Evolutionary conservation across 768 basidiomycete species (phyloP).

Genomic region (Russula olivacea): DNA sequence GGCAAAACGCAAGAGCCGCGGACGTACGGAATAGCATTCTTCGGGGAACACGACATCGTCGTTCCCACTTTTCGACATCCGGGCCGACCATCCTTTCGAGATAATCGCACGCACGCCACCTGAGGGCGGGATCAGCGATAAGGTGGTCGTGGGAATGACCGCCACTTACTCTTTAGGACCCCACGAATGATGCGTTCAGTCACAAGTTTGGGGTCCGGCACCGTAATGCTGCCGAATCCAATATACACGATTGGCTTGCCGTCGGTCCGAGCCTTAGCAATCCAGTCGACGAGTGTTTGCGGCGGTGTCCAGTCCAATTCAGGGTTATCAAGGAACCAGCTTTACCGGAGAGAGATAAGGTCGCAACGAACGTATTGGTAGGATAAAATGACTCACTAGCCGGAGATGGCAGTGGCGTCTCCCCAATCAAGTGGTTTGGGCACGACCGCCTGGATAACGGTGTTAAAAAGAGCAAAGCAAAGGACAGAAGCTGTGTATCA

Average conservation of each 20-base stretch:
- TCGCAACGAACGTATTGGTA: not conserved
- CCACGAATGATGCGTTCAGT: conserved; percentile 54
- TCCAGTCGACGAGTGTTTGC: conserved; percentile 45
- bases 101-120: conserved; percentile 62
- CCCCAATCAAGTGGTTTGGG: conserved; percentile 66
- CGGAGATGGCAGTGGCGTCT: conserved; percentile 48
- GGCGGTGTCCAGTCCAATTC: conserved; percentile 55
- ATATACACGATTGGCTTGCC: conserved; percentile 62
- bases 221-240: conserved; percentile 65
- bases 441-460: conserved; percentile 43
- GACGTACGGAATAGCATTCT: conserved; percentile 42
- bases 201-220: conserved; percentile 50
- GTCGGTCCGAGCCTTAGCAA: conserved; percentile 49
- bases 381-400: conserved; percentile 39
- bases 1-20: not conserved
- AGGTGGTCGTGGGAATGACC: not conserved
- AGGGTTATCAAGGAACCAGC: conserved; percentile 63
- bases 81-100: conserved; percentile 60
- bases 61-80: conserved; percentile 42
- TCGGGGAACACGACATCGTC: conserved; percentile 44
- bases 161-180: conserved; percentile 48
- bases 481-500: not conserved
- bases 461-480: not conserved
- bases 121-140: conserved; percentile 25
- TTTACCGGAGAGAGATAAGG: conserved; percentile 24